Percentiles rank a stretch among this genome's conserved stretches.
Conservation (phyloP, 768 basidiomycete genomes). For the Tylopilus rubrobrunneus region DNA sequence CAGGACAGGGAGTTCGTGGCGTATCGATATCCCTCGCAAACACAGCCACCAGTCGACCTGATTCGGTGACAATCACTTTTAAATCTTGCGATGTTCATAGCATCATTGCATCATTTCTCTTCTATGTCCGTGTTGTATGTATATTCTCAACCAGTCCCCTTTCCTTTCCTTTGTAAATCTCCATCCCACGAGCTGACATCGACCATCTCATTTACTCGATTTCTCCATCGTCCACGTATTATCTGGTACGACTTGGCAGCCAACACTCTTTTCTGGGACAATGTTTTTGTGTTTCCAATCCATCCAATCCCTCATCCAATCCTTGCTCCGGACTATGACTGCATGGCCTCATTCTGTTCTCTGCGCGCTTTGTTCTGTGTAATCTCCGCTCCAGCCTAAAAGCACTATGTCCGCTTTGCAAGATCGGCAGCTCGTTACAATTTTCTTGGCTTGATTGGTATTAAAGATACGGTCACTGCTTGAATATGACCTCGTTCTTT, state of each 20-base stretch:
- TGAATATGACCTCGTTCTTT: conserved; percentile 26
- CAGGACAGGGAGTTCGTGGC: conserved; percentile 83
- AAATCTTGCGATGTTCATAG: conserved; percentile 1
- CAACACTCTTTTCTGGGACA: conserved; percentile 26
- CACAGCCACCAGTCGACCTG: conserved; percentile 59
- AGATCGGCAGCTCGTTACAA: conserved; percentile 7
- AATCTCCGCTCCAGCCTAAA: conserved; percentile 5
- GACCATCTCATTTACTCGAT: conserved; percentile 20
- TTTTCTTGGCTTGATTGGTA: conserved; percentile 23
- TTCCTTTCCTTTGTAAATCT: conserved; percentile 21
- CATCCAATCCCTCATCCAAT: conserved; percentile 12
- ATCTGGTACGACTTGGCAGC: conserved; percentile 14
- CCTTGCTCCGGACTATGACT: conserved; percentile 28
- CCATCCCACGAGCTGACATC: conserved; percentile 15
- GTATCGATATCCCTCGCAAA: conserved; percentile 80
- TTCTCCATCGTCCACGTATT: conserved; percentile 13
- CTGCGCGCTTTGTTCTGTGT: conserved; percentile 12
- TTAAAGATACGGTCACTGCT: conserved; percentile 13
- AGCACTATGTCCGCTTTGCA: conserved; percentile 11
- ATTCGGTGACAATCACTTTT: conserved; percentile 36
- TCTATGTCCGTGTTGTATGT: conserved; percentile 4
- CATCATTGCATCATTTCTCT: conserved; percentile 5
- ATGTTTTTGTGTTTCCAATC: conserved; percentile 15
- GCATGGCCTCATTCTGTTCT: conserved; percentile 15
- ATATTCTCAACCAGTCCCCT: conserved; percentile 2